Base-by-base conservation (phyloP, 345 rosid species). In the Trapa incisa region DNA sequence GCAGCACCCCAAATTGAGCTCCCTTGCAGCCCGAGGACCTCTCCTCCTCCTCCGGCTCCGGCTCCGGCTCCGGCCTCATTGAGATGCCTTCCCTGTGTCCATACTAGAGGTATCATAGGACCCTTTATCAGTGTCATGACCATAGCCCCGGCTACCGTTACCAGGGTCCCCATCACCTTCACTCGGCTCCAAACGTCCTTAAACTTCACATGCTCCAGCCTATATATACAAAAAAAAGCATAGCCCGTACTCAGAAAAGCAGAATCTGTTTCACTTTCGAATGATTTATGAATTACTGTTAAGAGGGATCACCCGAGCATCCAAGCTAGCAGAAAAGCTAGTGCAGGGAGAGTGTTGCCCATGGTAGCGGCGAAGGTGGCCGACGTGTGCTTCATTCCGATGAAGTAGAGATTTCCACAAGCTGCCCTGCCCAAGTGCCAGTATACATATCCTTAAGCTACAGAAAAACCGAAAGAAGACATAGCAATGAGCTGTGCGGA, bases 321-420 rank as follows among this genome's bases (percentile, higher is more conserved):
- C 73, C 84, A 88, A 38, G 91, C 95, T 79, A 86, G 74, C 13
- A 81, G 47, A 50, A 88, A 88, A 56, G 95, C 81, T 42, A 88
- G 69, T 6, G 92, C 88, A 47, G 96, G 96, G 73, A 89, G 87
- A 72, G 83, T 73, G 67, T 89, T 89, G 75, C 81, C 70, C 70
- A 86, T 73, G 48, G 92, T 88, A 7, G 87, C 80, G 10, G 92
- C 83, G 77, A 83, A 89, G 13, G 90, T 86, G 36, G 96, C 88
- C 6, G 92, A 83, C 29, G 90, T 85, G 35, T 83, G 78, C 83
- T 82, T 85, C 96, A 85, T 85, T 47, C 88, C 92, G 13, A 82
- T 70, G 72, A 79, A 85, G 70, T 78, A 84, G 52, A 81, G 69
- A 77, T 86, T 81, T 58, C 75, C 81, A 16, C 76, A 73, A 36